Percentiles rank a stretch among this genome's conserved stretches.
These are phyloP conservation scores for Alopecurus myosuroides DNA, from an alignment of 176 grass and related monocot species.

Conservation along the genomic window DNA sequence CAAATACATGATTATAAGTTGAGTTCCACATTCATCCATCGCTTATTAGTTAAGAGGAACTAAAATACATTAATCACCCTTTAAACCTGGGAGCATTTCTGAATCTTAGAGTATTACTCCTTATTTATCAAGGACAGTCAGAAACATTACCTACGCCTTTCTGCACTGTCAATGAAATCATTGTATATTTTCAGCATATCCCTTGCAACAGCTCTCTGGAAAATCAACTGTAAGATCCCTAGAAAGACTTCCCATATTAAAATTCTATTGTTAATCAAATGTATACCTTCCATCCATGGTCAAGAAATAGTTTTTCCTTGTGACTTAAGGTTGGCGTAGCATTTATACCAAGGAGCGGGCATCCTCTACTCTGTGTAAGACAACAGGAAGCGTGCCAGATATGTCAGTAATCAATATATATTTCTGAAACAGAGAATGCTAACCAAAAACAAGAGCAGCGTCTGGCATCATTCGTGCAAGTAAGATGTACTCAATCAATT, in stretches of 20 bases:
- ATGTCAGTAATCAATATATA: neutral
- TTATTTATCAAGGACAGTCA: neutral
- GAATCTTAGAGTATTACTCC: neutral
- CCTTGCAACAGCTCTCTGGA: constrained; percentile 75
- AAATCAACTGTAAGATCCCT: neutral
- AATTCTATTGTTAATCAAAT: neutral
- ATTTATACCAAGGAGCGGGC: constrained; percentile 86
- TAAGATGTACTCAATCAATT: neutral
- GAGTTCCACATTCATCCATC: neutral
- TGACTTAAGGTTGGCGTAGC: constrained; percentile 80
- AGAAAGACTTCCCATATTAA: neutral
- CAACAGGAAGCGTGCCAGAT: neutral
- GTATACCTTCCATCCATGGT: constrained; percentile 84
- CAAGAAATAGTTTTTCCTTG: constrained; percentile 80
- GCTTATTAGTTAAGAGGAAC: neutral
- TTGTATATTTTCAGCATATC: constrained; percentile 97
- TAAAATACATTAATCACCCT: neutral
- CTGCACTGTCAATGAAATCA: constrained; percentile 79
- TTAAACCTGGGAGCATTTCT: neutral
- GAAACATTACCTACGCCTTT: constrained; percentile 68
- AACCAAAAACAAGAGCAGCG: constrained; percentile 1
- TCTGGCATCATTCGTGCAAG: neutral
- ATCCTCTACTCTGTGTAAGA: constrained; percentile 80
- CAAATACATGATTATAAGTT: constrained; percentile 1
- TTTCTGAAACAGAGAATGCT: neutral